Conservation (phyloP, 306 rosid genomes). For the Castanospermum australe region DNA sequence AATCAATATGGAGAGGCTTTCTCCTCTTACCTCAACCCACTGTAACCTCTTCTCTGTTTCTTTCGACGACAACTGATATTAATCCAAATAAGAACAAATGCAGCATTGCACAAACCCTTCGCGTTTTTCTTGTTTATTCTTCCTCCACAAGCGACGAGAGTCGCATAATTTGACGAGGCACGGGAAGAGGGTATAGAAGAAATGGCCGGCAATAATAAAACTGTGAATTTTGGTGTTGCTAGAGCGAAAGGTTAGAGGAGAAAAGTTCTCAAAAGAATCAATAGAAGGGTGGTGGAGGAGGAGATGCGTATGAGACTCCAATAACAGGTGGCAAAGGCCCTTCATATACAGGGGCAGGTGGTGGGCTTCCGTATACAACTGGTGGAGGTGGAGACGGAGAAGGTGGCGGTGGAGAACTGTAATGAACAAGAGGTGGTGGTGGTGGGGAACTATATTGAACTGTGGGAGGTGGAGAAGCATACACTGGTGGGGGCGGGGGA, state of each 20-base stretch:
- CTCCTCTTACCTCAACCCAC: conserved; percentile 67
- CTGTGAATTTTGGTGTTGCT: conserved; percentile 32
- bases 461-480: background rate
- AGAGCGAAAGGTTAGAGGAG: conserved; percentile 63
- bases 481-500: conserved; percentile 44
- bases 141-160: conserved; percentile 65
- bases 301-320: conserved; percentile 85
- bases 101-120: conserved; percentile 26
- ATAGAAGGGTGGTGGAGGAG: conserved; percentile 97
- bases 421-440: conserved; percentile 37
- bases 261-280: conserved; percentile 84
- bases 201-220: conserved; percentile 28
- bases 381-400: conserved; percentile 39
- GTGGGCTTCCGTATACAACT: conserved; percentile 44
- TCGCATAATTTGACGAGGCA: conserved; percentile 47
- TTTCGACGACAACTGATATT: background rate
- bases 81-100: background rate
- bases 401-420: conserved; percentile 38
- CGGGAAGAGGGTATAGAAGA: conserved; percentile 40
- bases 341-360: conserved; percentile 89
- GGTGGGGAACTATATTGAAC: conserved; percentile 35
- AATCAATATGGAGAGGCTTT: conserved; percentile 79
- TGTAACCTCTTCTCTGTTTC: conserved; percentile 43
- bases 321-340: conserved; percentile 89
- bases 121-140: conserved; percentile 27